These are phyloP conservation scores for Fusarium albosuccineum DNA, from an alignment of 2,329 filamentous ascomycete species.

Conservation along the genomic window DNA sequence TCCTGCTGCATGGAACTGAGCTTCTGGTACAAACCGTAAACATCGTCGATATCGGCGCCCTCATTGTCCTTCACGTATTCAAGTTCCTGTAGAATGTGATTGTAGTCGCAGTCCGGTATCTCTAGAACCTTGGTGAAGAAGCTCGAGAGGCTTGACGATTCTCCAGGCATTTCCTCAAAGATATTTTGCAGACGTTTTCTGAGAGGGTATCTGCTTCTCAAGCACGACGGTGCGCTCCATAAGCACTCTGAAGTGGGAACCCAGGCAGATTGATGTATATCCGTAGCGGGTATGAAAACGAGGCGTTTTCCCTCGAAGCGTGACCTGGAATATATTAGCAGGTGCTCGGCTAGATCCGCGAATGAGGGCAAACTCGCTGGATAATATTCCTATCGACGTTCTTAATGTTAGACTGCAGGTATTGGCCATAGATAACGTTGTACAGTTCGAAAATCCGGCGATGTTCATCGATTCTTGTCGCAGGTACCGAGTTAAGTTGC, in stretches of 20 bases:
- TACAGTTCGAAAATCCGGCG: not conserved
- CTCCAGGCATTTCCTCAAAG: not conserved
- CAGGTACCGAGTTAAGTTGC: not conserved
- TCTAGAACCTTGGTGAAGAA: not conserved
- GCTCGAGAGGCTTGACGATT: not conserved
- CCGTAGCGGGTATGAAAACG: not conserved
- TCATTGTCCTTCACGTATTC: not conserved
- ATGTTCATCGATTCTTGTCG: not conserved
- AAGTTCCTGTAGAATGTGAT: not conserved
- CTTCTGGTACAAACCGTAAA: not conserved
- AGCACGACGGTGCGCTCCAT: not conserved
- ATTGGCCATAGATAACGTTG: not conserved
- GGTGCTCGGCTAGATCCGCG: not conserved
- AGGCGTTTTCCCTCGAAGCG: accelerated
- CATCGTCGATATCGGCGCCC: not conserved
- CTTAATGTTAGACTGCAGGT: not conserved
- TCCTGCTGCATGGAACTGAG: not conserved
- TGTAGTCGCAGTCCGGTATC: constrained; percentile 1
- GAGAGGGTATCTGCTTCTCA: not conserved
- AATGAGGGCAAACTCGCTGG: not conserved
- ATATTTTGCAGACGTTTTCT: not conserved
- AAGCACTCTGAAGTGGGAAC: not conserved
- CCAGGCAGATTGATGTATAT: not conserved
- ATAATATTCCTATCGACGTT: not conserved
- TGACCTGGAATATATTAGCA: not conserved